Evolutionary conservation across 257 asterid species (phyloP), one percentile per base, ranked within the genome.

Genomic region (Salvia rosmarinus): DNA sequence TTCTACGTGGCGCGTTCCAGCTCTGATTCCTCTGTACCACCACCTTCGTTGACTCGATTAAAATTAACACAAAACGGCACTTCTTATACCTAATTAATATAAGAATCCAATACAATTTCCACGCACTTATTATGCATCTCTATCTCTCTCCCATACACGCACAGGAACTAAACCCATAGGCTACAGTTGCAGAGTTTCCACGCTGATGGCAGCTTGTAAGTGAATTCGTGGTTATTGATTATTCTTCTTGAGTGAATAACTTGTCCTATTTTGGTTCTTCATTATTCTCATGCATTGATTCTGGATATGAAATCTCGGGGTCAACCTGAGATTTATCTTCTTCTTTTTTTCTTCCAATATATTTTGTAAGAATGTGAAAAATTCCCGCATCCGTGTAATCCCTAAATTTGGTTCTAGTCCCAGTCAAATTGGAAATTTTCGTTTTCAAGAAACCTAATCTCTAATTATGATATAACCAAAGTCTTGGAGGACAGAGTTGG

Each of bases 1-100:
- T 49, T 39, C 42, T 47, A 81, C 82, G 85, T 79, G 80, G 84
- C 84, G 17, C 9, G 0, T 60, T 75, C 83, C 77, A 19, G 61
- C 51, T 51, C 20, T 37, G 46, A 28, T 23, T 49, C 66, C 63
- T 64, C 34, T 8, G 40, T 55, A 51, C 74, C 46, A 11, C 39
- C 67, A 16, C 35, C 4, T 43, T 6, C 55, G 49, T 68, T 68
- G 66, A 68, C 70, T 61, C 20, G 5, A 19, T 12, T 44, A 12
- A 55, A 37, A 30, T 5, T 8, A 32, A 30, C 12, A 28, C 20
- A 17, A 30, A 47, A 30, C 17, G 61, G 34, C 21, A 49, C 50
- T 51, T 25, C 35, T 30, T 13, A 32, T 52, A 0, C 23, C 67
- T 35, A 9, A 14, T 16, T n/a, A 34, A n/a, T 32, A 59, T 40